Evolutionary conservation across 768 basidiomycete species (phyloP).

Genomic region (Polyporus arcularius): DNA sequence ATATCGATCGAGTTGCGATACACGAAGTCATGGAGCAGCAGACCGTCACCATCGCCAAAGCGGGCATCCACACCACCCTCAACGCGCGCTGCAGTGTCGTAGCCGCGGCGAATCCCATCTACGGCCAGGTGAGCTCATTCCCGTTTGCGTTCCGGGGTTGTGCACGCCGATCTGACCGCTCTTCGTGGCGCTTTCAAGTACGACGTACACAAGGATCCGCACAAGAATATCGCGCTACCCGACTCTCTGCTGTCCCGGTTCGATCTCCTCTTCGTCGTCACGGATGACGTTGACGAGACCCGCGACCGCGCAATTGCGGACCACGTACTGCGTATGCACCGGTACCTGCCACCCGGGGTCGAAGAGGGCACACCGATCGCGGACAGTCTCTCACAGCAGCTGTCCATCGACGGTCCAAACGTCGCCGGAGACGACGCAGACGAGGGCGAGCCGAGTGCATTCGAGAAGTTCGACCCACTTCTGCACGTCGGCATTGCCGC

Average conservation of each 20-base stretch:
- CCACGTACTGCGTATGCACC: conserved; percentile 96
- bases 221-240: conserved; percentile 97
- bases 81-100: conserved; percentile 98
- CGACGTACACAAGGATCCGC: conserved; percentile 99
- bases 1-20: conserved; percentile 97
- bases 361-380: conserved; percentile 93
- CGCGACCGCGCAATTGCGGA: conserved; percentile 95
- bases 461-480: conserved; percentile 95
- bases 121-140: conserved; percentile 73
- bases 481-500: conserved; percentile 80
- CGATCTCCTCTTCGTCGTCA: conserved; percentile 96
- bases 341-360: conserved; percentile 93
- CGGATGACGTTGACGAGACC: conserved; percentile 95
- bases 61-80: conserved; percentile 96
- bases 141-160: background rate
- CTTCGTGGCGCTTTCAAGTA: conserved; percentile 57
- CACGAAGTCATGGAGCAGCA: conserved; percentile 99
- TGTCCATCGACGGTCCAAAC: conserved; percentile 82
- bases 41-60: conserved; percentile 98
- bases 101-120: conserved; percentile 98
- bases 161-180: conserved; percentile 13
- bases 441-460: conserved; percentile 73
- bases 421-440: conserved; percentile 45
- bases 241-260: conserved; percentile 98
- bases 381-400: conserved; percentile 85